Conservation (phyloP, 2,329 filamentous ascomycete genomes). For the Lanzia echinophila region DNA sequence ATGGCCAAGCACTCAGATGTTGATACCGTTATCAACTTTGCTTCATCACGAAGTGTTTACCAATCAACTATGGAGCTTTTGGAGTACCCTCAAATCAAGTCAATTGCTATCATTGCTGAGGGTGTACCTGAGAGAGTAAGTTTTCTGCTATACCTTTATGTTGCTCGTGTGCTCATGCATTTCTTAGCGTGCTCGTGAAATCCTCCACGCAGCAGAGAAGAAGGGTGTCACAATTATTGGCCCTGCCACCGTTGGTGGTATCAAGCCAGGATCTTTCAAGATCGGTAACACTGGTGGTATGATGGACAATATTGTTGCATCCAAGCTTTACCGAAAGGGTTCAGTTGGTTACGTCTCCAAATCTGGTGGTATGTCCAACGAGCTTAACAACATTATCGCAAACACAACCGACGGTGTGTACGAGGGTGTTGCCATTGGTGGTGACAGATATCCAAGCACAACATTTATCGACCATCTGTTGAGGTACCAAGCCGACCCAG, state of each 20-base stretch:
- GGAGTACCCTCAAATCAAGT: constrained; percentile 94
- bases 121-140: constrained; percentile 95
- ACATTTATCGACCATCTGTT: constrained; percentile 99
- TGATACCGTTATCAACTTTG: constrained; percentile 98
- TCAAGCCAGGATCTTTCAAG: constrained; percentile 99
- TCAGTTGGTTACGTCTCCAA: constrained; percentile 99
- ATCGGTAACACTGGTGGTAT: constrained; percentile 99
- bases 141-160: constrained; percentile 20
- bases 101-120: constrained; percentile 98
- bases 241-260: constrained; percentile 95
- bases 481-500: constrained; percentile 90
- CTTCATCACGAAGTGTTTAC: constrained; percentile 97
- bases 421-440: constrained; percentile 98
- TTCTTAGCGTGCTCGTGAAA: constrained; percentile 84
- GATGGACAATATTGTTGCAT: constrained; percentile 99
- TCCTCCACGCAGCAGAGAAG: constrained; percentile 91
- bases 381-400: constrained; percentile 98
- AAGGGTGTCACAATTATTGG: constrained; percentile 99
- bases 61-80: constrained; percentile 98
- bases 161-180: constrained; percentile 25
- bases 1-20: constrained; percentile 95
- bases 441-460: constrained; percentile 97
- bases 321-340: constrained; percentile 98
- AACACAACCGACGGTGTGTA: constrained; percentile 97
- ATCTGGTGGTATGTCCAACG: constrained; percentile 99